Evolutionary conservation across 140 eudicot species (phyloP).

Genomic region (Oenanthe javanica): DNA sequence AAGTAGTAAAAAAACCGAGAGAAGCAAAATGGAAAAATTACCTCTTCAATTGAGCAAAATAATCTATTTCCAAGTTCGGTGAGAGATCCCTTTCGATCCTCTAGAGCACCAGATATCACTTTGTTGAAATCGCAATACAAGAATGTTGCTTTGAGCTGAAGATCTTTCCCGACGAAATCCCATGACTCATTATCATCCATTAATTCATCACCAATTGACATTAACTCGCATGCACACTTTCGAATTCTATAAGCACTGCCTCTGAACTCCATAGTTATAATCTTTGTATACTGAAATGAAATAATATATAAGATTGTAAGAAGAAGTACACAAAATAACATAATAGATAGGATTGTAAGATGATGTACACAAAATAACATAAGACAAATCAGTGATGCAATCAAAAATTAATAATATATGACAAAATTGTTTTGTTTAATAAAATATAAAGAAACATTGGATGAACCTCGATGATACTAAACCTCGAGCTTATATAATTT

Average conservation of each 20-base stretch:
- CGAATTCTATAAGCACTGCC: conserved; percentile 8
- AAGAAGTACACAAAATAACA: neutral
- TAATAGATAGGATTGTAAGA: neutral
- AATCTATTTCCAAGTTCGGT: conserved; percentile 5
- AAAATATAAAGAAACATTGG: neutral
- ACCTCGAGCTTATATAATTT: neutral
- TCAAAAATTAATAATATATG: neutral
- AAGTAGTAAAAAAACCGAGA: neutral
- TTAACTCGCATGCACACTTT: neutral
- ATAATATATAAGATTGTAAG: neutral
- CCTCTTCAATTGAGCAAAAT: conserved; percentile 6
- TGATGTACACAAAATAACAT: neutral
- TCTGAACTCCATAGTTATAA: neutral
- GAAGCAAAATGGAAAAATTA: neutral
- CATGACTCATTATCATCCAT: conserved; percentile 1
- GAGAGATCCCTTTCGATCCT: neutral
- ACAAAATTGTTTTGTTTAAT: neutral
- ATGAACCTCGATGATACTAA: neutral
- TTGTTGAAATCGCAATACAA: conserved; percentile 7
- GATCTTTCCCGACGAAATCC: neutral
- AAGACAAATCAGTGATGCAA: neutral
- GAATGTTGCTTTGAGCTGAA: conserved; percentile 2
- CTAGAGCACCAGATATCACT: conserved; percentile 1
- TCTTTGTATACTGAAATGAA: neutral
- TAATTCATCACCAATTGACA: neutral